A percentile compares a stretch with the other conserved stretches of the same genome.
phyloP scores from a whole-genome alignment of 352 stramenopile species.

The Peronospora destructor region DNA sequence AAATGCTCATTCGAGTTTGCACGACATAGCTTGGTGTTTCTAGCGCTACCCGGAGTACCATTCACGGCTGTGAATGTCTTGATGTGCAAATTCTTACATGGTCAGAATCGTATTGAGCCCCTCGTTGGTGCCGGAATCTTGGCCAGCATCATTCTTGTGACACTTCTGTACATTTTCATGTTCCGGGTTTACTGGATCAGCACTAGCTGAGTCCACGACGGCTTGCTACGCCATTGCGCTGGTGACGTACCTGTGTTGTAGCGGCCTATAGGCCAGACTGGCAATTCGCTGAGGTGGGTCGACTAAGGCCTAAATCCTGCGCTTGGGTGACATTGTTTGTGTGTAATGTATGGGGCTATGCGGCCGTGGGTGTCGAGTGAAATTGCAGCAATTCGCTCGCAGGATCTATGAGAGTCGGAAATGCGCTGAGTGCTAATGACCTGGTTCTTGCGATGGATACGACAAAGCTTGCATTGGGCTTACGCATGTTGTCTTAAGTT shows the following conservation, averaged over 20 bases:
- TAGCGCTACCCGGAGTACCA: conserved; percentile 71
- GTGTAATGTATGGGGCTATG: conserved; percentile 84
- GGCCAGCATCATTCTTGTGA: conserved; percentile 72
- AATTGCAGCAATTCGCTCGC: conserved; percentile 39
- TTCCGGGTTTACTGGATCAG: conserved; percentile 79
- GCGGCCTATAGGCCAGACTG: conserved; percentile 69
- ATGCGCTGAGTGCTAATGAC: no score
- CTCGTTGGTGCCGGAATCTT: conserved; percentile 75
- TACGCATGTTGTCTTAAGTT: no score
- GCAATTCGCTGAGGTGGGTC: conserved; percentile 50
- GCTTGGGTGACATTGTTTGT: conserved; percentile 82
- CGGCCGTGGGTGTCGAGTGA: conserved; percentile 52
- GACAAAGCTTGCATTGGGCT: no score
- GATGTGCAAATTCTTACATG: conserved; percentile 79
- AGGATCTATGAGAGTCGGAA: conserved; percentile 74
- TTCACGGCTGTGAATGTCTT: conserved; percentile 66
- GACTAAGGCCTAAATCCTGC: conserved; percentile 67
- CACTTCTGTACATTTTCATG: conserved; percentile 83
- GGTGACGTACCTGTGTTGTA: conserved; percentile 57
- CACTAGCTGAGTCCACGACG: conserved; percentile 56
- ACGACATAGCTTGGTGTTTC: conserved; percentile 52
- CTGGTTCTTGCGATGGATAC: no score
- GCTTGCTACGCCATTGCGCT: conserved; percentile 60
- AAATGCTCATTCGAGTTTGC: conserved; percentile 60
- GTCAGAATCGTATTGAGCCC: conserved; percentile 77